Percentiles rank a stretch among this genome's conserved stretches.
These are phyloP conservation scores for Blastobotrys muscicola DNA, from an alignment of 805 yeast genomes.

Conservation along the genomic window DNA sequence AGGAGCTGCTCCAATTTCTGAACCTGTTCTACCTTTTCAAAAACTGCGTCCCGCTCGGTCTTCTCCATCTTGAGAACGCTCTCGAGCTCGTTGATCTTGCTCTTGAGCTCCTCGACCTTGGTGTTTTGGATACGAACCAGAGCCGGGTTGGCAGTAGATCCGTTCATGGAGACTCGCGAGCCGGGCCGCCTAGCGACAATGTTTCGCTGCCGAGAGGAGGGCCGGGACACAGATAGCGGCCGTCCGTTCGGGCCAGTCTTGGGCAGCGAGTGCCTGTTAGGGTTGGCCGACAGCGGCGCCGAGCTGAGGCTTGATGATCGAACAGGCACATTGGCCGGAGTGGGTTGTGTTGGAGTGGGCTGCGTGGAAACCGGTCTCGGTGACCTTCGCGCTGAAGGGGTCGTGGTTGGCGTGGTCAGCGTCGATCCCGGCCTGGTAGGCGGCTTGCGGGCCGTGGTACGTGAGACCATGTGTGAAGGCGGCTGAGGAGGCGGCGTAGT, in stretches of 20 bases:
- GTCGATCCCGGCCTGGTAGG: neutral
- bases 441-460: neutral
- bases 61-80: slow-evolving; percentile 19
- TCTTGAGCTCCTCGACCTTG: slow-evolving; percentile 20
- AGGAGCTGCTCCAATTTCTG: slow-evolving; percentile 14
- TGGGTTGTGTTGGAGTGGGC: too few relatives aligned
- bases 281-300: too few relatives aligned
- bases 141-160: slow-evolving; percentile 5
- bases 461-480: slow-evolving; percentile 4
- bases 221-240: slow-evolving; percentile 8
- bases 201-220: slow-evolving; percentile 8
- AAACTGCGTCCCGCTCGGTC: slow-evolving; percentile 15
- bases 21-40: slow-evolving; percentile 15
- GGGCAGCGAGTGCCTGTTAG: too few relatives aligned
- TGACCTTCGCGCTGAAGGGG: neutral
- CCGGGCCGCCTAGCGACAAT: slow-evolving; percentile 11
- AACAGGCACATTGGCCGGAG: too few relatives aligned
- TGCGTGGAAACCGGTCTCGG: too few relatives aligned
- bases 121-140: slow-evolving; percentile 7
- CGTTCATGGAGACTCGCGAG: slow-evolving; percentile 10
- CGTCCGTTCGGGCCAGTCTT: neutral
- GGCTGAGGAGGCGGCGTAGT: slow-evolving; percentile 11
- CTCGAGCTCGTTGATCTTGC: slow-evolving; percentile 22
- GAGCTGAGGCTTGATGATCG: too few relatives aligned
- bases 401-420: neutral